phyloP scores from a whole-genome alignment of 148 eudicot genomes.

The Amaranthus cruentus region DNA sequence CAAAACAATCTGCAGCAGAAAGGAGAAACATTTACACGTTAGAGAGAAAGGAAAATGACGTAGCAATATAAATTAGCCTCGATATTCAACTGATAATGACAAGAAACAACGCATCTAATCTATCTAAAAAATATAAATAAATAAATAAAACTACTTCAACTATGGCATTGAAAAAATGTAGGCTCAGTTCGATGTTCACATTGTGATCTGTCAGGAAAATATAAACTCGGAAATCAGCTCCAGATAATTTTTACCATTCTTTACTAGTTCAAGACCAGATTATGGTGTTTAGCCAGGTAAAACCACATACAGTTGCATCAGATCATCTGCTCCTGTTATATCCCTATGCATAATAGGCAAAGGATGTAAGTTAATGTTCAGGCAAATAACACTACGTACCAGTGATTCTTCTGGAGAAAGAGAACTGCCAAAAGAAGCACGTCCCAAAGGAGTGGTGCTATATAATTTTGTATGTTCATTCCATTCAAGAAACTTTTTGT shows the following conservation, averaged over 20 bases:
- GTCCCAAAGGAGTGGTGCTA: constrained; percentile 86
- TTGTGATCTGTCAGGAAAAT: neutral
- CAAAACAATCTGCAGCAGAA: constrained; percentile 63
- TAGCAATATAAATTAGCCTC: neutral
- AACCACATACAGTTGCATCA: neutral
- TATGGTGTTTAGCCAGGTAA: neutral
- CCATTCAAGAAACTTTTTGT: constrained; percentile 88
- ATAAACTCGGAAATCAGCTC: neutral
- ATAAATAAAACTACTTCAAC: neutral
- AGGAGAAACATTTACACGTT: neutral
- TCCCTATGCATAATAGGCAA: neutral
- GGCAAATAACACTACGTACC: constrained; percentile 38
- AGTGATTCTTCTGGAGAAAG: constrained; percentile 94
- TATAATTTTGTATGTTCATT: constrained; percentile 89
- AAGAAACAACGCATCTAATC: no score
- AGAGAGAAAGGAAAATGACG: constrained; percentile 1
- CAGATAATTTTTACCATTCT: neutral
- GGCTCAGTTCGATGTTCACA: neutral
- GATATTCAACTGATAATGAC: neutral
- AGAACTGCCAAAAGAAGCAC: constrained; percentile 96
- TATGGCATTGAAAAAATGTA: neutral
- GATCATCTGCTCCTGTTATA: neutral
- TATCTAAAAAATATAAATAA: neutral
- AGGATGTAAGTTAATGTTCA: neutral
- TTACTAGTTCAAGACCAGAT: neutral